Conservation (phyloP, 1,284 basidiomycete species). For the Thecaphora thlaspeos region DNA sequence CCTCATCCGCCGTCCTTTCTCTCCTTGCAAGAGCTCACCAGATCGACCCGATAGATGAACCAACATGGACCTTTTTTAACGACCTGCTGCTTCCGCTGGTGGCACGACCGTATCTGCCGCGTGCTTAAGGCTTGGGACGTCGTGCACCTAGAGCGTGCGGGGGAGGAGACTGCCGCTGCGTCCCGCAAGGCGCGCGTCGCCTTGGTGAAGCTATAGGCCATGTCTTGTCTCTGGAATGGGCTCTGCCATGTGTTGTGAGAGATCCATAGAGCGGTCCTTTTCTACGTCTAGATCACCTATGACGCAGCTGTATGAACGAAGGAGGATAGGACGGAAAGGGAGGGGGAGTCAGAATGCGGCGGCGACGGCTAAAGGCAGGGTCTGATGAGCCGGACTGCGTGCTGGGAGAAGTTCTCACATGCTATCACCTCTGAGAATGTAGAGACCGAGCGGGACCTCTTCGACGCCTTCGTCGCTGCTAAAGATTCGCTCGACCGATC, state of each 20-base stretch:
- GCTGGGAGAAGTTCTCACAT: no score
- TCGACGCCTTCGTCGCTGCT: constrained; percentile 79
- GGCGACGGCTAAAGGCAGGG: neutral
- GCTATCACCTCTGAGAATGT: constrained; percentile 95
- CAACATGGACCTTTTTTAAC: no score
- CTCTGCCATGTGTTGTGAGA: constrained; percentile 78
- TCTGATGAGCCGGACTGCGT: neutral
- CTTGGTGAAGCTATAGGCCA: no score
- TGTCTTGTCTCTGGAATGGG: constrained; percentile 66
- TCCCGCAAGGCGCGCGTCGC: no score
- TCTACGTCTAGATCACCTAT: constrained; percentile 88
- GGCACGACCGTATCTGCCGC: no score
- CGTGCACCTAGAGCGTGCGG: no score
- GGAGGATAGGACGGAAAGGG: neutral
- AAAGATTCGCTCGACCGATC: constrained; percentile 51
- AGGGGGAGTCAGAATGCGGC: neutral
- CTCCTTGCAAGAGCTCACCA: no score
- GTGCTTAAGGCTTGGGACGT: no score
- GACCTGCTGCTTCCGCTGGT: no score
- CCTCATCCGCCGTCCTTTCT: no score
- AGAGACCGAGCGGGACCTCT: constrained; percentile 90
- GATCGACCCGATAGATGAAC: no score
- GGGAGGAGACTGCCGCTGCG: no score
- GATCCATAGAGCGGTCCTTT: constrained; percentile 76
- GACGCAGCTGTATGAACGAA: constrained; percentile 66